Evolutionary conservation across 2,329 filamentous ascomycete species (phyloP).

Genomic region (Neospermospora avenae): DNA sequence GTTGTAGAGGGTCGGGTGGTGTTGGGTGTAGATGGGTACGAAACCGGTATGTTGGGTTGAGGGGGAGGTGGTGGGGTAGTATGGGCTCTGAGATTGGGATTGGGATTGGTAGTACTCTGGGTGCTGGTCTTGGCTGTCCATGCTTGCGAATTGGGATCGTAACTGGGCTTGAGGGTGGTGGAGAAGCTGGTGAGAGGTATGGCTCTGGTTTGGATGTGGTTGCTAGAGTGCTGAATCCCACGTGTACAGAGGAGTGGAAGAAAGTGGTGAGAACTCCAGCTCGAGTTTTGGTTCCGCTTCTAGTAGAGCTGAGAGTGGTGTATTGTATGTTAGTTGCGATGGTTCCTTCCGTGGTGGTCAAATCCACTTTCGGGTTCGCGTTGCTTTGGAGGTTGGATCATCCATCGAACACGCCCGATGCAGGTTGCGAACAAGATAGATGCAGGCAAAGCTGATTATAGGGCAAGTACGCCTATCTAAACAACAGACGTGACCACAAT

Average conservation of each 20-base stretch:
- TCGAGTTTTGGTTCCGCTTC: background rate
- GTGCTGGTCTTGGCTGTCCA: conserved; percentile 5
- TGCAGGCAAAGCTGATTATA: no score
- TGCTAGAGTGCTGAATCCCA: background rate
- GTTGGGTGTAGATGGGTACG: background rate
- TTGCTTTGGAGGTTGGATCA: background rate
- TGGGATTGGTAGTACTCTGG: background rate
- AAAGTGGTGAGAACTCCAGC: background rate
- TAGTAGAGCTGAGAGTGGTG: background rate
- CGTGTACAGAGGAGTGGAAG: background rate
- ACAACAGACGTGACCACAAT: no score
- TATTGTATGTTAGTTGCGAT: background rate
- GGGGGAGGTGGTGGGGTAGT: background rate
- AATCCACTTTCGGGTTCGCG: background rate
- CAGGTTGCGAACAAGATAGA: no score
- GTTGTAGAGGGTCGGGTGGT: background rate
- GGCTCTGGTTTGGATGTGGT: background rate
- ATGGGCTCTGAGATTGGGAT: background rate
- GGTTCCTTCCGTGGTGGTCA: background rate
- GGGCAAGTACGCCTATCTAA: no score
- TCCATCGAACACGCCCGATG: no score
- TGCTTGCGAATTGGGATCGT: background rate
- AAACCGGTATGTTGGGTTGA: background rate
- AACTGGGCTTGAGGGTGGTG: background rate
- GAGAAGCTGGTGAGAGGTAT: background rate